Percentiles rank a stretch among this genome's conserved stretches.
phyloP scores from a whole-genome alignment of 2,329 filamentous ascomycete genomes.

The Westerdykella aurantiaca region DNA sequence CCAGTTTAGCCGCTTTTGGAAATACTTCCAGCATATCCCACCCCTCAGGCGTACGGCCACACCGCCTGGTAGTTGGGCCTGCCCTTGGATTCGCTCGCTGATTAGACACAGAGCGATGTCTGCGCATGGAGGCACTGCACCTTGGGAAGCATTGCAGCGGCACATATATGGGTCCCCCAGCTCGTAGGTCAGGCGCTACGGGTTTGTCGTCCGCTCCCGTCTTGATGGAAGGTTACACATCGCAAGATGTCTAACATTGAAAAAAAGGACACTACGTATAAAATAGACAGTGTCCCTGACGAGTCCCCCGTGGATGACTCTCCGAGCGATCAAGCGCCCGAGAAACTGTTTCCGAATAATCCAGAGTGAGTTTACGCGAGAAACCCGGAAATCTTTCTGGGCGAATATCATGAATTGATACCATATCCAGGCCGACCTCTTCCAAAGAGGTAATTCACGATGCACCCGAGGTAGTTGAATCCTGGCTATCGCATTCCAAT shows the following conservation, averaged over 20 bases:
- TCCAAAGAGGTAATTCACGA: conserved; percentile 14
- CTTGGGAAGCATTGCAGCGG: conserved; percentile 1
- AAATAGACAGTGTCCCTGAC: conserved; percentile 5
- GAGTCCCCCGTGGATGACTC: conserved; percentile 3
- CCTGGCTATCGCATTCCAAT: conserved; percentile 3
- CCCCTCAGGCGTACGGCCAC: background rate
- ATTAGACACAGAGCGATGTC: background rate
- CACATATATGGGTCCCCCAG: conserved; percentile 1
- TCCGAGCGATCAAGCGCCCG: conserved; percentile 10
- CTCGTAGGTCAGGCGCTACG: conserved; percentile 1
- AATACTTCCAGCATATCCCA: conserved; percentile 3
- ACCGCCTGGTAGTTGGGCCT: conserved; percentile 1
- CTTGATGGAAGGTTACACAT: conserved; percentile 6
- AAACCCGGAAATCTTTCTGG: background rate
- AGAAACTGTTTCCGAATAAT: conserved; percentile 10
- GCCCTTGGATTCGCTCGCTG: conserved; percentile 3
- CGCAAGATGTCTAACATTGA: conserved; percentile 3
- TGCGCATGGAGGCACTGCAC: conserved; percentile 1
- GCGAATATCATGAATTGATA: background rate
- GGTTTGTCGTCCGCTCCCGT: conserved; percentile 1
- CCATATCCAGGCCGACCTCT: conserved; percentile 5
- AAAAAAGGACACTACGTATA: conserved; percentile 11
- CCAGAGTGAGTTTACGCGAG: conserved; percentile 3
- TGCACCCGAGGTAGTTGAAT: conserved; percentile 11
- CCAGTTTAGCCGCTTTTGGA: conserved; percentile 1